phyloP scores from a whole-genome alignment of 2,329 filamentous ascomycete genomes.

The Cylindrodendrum hubeiense region DNA sequence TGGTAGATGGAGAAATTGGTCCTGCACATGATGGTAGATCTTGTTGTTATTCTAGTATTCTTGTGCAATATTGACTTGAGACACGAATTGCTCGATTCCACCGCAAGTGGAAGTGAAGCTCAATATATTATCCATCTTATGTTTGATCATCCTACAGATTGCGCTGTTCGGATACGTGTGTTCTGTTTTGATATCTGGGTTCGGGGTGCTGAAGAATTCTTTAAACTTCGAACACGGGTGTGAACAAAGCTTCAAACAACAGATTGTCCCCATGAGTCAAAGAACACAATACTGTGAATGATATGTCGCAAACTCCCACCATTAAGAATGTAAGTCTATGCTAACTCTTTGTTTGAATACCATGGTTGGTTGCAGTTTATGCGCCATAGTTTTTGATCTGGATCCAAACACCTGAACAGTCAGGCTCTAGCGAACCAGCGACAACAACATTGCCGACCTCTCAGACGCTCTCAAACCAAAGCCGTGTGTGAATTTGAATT shows the following conservation, averaged over 20 bases:
- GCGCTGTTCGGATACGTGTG: not conserved
- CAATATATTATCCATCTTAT: not conserved
- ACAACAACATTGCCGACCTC: too few relatives aligned
- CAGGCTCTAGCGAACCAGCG: too few relatives aligned
- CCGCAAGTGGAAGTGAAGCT: too few relatives aligned
- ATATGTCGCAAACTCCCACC: not conserved
- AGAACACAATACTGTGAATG: constrained; percentile 7
- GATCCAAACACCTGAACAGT: not conserved
- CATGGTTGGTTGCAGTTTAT: not conserved
- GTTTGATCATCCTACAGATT: not conserved
- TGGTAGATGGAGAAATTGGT: not conserved
- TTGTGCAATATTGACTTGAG: not conserved
- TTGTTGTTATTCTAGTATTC: not conserved
- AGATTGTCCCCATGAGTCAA: constrained; percentile 17
- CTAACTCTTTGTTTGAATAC: constrained; percentile 8
- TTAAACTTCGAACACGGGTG: not conserved
- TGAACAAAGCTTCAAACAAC: constrained; percentile 22
- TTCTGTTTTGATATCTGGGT: constrained; percentile 1
- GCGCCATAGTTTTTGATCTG: not conserved
- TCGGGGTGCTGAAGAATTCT: not conserved
- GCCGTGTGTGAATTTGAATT: too few relatives aligned
- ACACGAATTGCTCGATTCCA: too few relatives aligned
- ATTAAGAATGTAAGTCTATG: not conserved
- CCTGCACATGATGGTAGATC: not conserved
- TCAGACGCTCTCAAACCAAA: too few relatives aligned